A percentile compares a stretch with the other conserved stretches of the same genome.
phyloP scores from a whole-genome alignment of 2,329 filamentous ascomycete species.

The Lachnellula cervina region DNA sequence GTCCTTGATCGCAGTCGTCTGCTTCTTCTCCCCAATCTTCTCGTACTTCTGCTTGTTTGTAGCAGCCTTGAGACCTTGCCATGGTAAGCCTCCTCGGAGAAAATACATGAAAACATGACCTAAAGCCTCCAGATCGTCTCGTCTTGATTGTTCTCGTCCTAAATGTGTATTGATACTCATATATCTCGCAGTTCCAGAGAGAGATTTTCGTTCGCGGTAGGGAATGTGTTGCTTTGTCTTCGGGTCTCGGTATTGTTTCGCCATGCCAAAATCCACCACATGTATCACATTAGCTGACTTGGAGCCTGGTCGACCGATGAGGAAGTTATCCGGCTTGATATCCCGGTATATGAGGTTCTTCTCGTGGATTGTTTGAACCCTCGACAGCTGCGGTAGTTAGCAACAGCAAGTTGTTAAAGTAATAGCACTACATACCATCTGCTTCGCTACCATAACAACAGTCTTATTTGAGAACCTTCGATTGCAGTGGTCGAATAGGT shows the following conservation, averaged over 20 bases:
- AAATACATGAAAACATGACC: constrained; percentile 75
- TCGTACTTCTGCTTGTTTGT: constrained; percentile 97
- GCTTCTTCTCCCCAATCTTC: constrained; percentile 99
- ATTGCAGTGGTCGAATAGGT: constrained; percentile 96
- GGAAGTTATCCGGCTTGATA: constrained; percentile 99
- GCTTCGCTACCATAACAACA: constrained; percentile 97
- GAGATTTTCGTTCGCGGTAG: constrained; percentile 91
- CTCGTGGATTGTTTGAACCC: constrained; percentile 91
- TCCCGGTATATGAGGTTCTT: constrained; percentile 99
- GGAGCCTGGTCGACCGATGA: constrained; percentile 86
- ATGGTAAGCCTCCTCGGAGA: constrained; percentile 63
- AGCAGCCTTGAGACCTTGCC: constrained; percentile 69
- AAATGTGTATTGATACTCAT: constrained; percentile 99
- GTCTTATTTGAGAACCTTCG: constrained; percentile 95
- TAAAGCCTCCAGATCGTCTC: constrained; percentile 90
- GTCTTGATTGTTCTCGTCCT: constrained; percentile 88
- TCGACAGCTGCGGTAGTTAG: constrained; percentile 59
- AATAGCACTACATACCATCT: constrained; percentile 64
- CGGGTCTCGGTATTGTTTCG: constrained; percentile 97
- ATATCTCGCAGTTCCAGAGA: constrained; percentile 94
- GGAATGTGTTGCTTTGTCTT: constrained; percentile 99
- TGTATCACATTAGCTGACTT: constrained; percentile 98
- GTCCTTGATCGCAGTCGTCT: constrained; percentile 94
- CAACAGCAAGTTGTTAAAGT: not conserved
- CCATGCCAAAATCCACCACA: constrained; percentile 99